phyloP scores from a whole-genome alignment of 495 filamentous ascomycete species.

The Podospora didyma region DNA sequence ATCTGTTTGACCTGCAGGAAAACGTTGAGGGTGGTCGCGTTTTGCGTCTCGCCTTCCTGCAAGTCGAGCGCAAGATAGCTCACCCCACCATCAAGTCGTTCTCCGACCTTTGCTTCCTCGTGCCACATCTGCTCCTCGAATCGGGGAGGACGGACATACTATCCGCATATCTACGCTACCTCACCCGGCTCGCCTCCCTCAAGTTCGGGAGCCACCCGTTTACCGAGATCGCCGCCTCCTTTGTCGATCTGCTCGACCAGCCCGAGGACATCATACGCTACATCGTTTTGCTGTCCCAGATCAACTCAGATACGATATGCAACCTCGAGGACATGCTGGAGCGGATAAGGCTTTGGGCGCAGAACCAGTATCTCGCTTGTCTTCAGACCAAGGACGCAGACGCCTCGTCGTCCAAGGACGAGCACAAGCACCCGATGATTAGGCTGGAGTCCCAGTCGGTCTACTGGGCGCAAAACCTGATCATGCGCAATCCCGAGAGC shows the following conservation, averaged over 20 bases:
- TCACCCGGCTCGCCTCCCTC: constrained; percentile 13
- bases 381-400: constrained; percentile 10
- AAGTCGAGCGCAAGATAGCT: constrained; percentile 22
- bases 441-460: constrained; percentile 23
- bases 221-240: constrained; percentile 16
- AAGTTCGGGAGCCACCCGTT: constrained; percentile 25
- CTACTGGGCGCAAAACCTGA: constrained; percentile 27
- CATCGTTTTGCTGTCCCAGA: constrained; percentile 20
- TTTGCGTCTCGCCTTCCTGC: constrained; percentile 26
- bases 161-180: constrained; percentile 20
- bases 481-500: constrained; percentile 16
- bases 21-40: constrained; percentile 22
- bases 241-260: constrained; percentile 16
- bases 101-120: constrained; percentile 25
- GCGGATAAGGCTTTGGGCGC: constrained; percentile 22
- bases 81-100: constrained; percentile 24
- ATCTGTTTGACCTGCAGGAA: constrained; percentile 24
- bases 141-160: constrained; percentile 20
- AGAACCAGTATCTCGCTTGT: constrained; percentile 24
- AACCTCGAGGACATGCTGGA: constrained; percentile 10
- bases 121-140: constrained; percentile 26
- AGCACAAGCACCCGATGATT: constrained; percentile 24
- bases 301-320: constrained; percentile 24
- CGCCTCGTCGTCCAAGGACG: neutral
- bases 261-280: constrained; percentile 25